Percentiles rank a stretch among this genome's conserved stretches.
Conservation (phyloP, 108 stramenopile genomes). For the Cyclotella kingstonii region DNA sequence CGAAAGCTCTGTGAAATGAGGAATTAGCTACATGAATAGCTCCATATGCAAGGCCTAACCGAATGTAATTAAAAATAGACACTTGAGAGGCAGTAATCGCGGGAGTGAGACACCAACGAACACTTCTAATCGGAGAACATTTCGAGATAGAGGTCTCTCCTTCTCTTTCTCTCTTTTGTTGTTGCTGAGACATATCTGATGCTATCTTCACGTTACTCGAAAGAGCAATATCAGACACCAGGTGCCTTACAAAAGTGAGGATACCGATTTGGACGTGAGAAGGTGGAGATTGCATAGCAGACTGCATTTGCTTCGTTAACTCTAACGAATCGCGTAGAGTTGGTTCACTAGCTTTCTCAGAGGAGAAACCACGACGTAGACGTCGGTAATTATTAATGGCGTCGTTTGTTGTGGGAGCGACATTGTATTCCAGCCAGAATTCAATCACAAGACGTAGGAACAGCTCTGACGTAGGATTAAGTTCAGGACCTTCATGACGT, state of each 20-base stretch:
- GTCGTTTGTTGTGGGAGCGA: constrained; percentile 22
- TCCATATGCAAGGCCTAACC: constrained; percentile 68
- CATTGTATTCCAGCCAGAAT: constrained; percentile 66
- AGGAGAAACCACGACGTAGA: constrained; percentile 6
- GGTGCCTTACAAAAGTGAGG: constrained; percentile 41
- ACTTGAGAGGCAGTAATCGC: constrained; percentile 59
- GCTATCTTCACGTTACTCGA: constrained; percentile 22
- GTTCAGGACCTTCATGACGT: neutral
- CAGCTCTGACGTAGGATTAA: constrained; percentile 50
- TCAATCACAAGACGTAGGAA: constrained; percentile 72
- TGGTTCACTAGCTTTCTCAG: neutral
- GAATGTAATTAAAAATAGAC: constrained; percentile 70
- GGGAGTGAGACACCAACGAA: constrained; percentile 58
- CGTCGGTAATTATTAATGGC: constrained; percentile 21
- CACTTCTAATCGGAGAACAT: neutral
- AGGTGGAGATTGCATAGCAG: constrained; percentile 45
- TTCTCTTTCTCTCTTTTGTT: constrained; percentile 19
- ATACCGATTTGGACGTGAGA: constrained; percentile 52
- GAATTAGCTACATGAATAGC: constrained; percentile 59
- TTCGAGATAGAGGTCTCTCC: neutral
- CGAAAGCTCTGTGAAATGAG: constrained; percentile 70
- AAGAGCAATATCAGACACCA: constrained; percentile 26
- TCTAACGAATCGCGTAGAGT: constrained; percentile 54
- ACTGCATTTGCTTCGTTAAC: constrained; percentile 32
- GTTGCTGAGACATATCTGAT: constrained; percentile 7